phyloP scores from a whole-genome alignment of 192 early-diverging fungal genomes.

The Gonapodya prolifera region DNA sequence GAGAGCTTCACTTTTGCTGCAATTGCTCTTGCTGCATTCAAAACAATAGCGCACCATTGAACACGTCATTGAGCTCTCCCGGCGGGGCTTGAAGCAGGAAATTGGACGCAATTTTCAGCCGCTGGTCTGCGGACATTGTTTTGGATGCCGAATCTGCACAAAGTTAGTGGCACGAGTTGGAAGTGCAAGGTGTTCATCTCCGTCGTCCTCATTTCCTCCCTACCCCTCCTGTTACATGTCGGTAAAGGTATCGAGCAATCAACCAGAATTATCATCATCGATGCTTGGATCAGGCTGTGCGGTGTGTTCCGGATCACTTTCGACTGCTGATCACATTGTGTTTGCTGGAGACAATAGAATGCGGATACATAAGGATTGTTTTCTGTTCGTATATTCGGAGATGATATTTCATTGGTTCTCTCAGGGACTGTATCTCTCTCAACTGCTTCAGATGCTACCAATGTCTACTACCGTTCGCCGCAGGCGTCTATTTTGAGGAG shows the following conservation, averaged over 20 bases:
- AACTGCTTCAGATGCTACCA: conserved; percentile 20
- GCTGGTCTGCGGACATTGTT: conserved; percentile 29
- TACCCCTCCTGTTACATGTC: too few species aligned
- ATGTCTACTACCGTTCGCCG: conserved; percentile 27
- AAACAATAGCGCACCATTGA: conserved; percentile 81
- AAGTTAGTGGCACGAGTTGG: too few species aligned
- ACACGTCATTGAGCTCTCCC: conserved; percentile 93
- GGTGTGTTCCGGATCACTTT: too few species aligned
- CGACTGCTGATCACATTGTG: too few species aligned
- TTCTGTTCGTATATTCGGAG: conserved; percentile 15
- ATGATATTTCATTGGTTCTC: neutral
- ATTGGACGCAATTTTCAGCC: conserved; percentile 57
- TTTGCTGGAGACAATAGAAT: too few species aligned
- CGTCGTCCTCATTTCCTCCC: too few species aligned
- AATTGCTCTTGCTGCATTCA: too few species aligned
- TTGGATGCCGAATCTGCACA: too few species aligned
- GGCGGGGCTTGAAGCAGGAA: conserved; percentile 85
- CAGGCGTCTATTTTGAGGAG: conserved; percentile 22
- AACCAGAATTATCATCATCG: too few species aligned
- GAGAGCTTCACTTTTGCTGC: neutral
- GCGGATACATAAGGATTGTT: conserved; percentile 16
- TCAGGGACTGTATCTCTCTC: neutral
- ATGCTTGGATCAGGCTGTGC: too few species aligned
- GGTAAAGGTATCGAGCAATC: too few species aligned
- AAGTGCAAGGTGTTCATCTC: too few species aligned